These are phyloP conservation scores for Westerdykella aurantiaca DNA, from an alignment of 2,329 filamentous ascomycete genomes.

Conservation along the genomic window DNA sequence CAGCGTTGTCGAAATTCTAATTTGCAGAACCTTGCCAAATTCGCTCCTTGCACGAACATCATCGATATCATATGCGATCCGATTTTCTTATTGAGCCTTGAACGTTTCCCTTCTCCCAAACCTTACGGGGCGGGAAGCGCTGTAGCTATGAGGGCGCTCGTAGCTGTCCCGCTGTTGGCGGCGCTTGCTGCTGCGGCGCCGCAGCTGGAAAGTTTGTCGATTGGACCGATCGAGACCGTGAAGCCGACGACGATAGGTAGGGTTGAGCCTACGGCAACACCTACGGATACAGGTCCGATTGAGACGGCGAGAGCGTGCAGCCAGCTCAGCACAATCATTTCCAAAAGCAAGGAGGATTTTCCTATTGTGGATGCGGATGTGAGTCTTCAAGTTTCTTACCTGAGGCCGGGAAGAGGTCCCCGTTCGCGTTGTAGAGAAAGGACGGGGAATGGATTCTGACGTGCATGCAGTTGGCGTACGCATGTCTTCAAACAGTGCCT, in stretches of 20 bases:
- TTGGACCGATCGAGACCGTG: conserved; percentile 4
- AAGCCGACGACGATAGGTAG: conserved; percentile 14
- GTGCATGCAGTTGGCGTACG: conserved; percentile 21
- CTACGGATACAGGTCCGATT: conserved; percentile 24
- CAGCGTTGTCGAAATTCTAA: background rate
- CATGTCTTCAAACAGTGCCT: conserved; percentile 35
- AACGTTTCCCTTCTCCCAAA: too few relatives aligned
- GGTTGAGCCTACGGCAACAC: conserved; percentile 23
- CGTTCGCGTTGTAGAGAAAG: background rate
- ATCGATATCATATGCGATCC: background rate
- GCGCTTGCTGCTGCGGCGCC: conserved; percentile 16
- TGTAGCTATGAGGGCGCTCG: conserved; percentile 16
- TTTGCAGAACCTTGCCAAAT: background rate
- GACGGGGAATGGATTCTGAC: conserved; percentile 3
- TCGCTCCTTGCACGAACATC: background rate
- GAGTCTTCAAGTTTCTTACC: background rate
- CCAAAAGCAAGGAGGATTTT: conserved; percentile 5
- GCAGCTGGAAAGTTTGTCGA: conserved; percentile 8
- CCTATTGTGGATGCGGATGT: conserved; percentile 29
- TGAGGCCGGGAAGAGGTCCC: background rate
- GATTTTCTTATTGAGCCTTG: too few relatives aligned
- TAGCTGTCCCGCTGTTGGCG: conserved; percentile 14
- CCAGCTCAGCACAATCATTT: conserved; percentile 18
- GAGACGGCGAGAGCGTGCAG: conserved; percentile 26
- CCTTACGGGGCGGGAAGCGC: too few relatives aligned